A percentile compares a stretch with the other conserved stretches of the same genome.
phyloP scores from a whole-genome alignment of 192 early-diverging fungal species.

The Chytriomyces hyalinus region DNA sequence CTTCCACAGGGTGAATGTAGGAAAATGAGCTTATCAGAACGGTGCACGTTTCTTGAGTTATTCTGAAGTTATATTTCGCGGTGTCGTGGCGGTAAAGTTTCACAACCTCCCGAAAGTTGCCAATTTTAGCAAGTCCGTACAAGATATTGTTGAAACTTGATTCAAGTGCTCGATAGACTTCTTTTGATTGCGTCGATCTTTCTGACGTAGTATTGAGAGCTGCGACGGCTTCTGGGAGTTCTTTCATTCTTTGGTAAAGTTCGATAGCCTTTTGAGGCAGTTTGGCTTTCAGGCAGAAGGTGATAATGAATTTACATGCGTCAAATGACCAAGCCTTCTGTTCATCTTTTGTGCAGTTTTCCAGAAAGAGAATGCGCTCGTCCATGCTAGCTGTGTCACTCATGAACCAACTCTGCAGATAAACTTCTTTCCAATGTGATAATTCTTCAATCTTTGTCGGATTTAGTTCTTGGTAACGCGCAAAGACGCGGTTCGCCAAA shows the following conservation, averaged over 20 bases:
- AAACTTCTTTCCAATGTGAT: neutral
- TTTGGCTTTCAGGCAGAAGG: neutral
- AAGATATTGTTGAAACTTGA: constrained; percentile 9
- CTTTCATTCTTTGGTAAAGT: constrained; percentile 12
- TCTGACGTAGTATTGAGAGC: neutral
- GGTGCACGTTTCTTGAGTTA: constrained; percentile 20
- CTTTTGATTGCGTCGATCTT: neutral
- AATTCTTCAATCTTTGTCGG: neutral
- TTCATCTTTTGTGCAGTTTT: neutral
- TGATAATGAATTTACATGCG: neutral
- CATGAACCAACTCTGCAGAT: neutral
- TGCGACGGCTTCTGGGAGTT: neutral
- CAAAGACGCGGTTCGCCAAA: neutral
- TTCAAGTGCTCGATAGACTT: neutral
- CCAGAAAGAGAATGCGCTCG: neutral
- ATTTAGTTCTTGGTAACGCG: neutral
- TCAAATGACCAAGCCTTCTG: neutral
- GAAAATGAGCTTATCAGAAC: constrained; percentile 10
- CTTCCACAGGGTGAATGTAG: constrained; percentile 16
- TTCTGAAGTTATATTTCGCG: neutral
- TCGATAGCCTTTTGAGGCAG: neutral
- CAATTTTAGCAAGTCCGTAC: neutral
- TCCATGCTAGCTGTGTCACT: neutral
- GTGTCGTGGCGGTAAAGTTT: neutral
- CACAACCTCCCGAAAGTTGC: neutral